Conservation (phyloP, 768 basidiomycete genomes). For the Kwoniella sp. region DNA sequence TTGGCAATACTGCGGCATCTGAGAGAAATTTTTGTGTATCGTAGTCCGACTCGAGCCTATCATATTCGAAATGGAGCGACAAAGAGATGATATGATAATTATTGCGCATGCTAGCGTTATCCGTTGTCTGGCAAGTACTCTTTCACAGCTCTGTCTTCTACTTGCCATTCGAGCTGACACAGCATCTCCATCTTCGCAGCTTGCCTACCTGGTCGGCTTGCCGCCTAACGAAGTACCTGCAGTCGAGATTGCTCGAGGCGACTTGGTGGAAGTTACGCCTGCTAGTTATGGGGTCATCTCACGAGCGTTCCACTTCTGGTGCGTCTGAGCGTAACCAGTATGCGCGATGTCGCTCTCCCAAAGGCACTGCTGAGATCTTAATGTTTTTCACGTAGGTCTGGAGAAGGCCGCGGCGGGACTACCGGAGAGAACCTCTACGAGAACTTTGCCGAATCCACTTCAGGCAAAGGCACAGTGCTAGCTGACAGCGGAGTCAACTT, state of each 20-base stretch:
- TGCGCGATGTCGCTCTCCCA: neutral
- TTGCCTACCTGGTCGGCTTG: conserved; percentile 72
- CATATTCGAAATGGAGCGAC: conserved; percentile 89
- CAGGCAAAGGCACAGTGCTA: conserved; percentile 51
- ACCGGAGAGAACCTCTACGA: conserved; percentile 56
- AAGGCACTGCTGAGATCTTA: no score
- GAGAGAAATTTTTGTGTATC: no score
- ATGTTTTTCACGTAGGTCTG: conserved; percentile 32
- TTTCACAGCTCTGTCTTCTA: neutral
- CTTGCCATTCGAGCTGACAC: neutral
- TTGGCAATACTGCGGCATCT: no score
- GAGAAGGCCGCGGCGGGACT: conserved; percentile 54
- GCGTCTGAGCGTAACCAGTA: conserved; percentile 3
- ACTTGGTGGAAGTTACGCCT: conserved; percentile 73
- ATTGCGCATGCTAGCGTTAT: conserved; percentile 97
- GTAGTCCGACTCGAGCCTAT: conserved; percentile 94
- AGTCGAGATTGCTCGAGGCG: conserved; percentile 93
- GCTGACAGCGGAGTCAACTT: conserved; percentile 44
- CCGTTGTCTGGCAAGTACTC: conserved; percentile 68
- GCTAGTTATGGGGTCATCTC: conserved; percentile 73
- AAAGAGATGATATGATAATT: conserved; percentile 91
- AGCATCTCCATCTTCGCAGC: conserved; percentile 38
- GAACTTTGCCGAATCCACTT: conserved; percentile 56
- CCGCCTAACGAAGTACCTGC: conserved; percentile 96
- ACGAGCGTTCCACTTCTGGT: conserved; percentile 65